These are phyloP conservation scores for Malus fusca DNA, from an alignment of 306 rosid genomes.

Conservation along the genomic window DNA sequence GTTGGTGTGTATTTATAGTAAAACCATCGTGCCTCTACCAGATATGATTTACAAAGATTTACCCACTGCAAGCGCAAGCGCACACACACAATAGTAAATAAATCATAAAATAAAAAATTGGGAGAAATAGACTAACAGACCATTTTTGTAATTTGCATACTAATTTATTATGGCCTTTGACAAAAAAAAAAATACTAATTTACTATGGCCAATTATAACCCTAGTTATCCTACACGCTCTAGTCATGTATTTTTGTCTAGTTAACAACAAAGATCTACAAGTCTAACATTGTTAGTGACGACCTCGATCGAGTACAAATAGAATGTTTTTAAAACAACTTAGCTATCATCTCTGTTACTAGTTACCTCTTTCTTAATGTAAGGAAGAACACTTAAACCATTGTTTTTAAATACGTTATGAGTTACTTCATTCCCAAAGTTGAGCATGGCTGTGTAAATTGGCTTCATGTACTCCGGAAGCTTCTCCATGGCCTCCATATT, in stretches of 20 bases:
- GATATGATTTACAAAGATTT: conserved; percentile 18
- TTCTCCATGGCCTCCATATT: conserved; percentile 5
- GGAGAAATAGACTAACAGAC: no score
- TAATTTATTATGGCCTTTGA: no score
- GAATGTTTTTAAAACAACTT: no score
- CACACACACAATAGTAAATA: background rate
- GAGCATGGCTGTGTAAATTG: conserved; percentile 13
- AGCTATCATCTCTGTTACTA: background rate
- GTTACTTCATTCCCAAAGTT: conserved; percentile 19
- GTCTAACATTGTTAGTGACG: no score
- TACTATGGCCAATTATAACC: no score
- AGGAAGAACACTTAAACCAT: background rate
- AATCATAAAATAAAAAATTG: background rate
- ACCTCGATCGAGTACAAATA: no score
- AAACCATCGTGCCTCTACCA: conserved; percentile 28
- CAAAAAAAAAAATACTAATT: no score
- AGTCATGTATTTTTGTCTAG: no score
- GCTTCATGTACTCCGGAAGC: conserved; percentile 25
- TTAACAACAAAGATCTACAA: no score
- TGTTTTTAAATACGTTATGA: background rate
- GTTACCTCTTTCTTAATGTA: conserved; percentile 14
- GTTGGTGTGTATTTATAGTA: conserved; percentile 5
- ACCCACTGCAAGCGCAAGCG: conserved; percentile 24
- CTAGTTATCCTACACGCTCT: no score
- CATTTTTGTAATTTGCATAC: no score